Evolutionary conservation across 2,329 filamentous ascomycete genomes (phyloP), one percentile per base, ranked within the genome.

Genomic region (Trichoderma sp.): DNA sequence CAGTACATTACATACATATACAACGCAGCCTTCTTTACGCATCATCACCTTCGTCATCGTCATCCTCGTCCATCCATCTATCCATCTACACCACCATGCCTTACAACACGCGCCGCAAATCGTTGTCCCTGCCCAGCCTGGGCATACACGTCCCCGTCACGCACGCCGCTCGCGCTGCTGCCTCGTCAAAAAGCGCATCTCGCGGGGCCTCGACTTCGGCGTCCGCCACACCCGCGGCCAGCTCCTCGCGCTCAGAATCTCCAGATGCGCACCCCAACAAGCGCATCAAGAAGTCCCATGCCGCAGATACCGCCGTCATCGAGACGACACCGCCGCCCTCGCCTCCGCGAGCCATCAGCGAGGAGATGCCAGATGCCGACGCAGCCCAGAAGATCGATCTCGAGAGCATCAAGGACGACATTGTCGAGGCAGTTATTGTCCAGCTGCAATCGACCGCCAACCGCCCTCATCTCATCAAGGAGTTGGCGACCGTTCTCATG

Each of bases 21-120:
- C 54, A 28, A 55, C 54, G 34, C 51, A 64, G 26, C 34, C 46
- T 39, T 37, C 32, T 30, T 30, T 28, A 34, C 59, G 37, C 52
- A 30, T 46, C 37, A 24, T 34, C 18, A 18, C 26, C 39, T 18
- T n/a, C 52, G 32, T 66, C 55, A 58, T 58, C 55, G 30, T 58
- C 55, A 37, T 37, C 55, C 13, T 37, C 30, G 16, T 14, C 26
- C 3, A 34, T 34, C 32, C 14, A 14, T 11, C 11, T 0, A n/a
- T n/a, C n/a, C 1, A 34, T 34, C 32, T 8, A 59, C 54, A 59
- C 71, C 72, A 74, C 60, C 71, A 97, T 97, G 93, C 91, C 91
- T 78, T 97, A 97, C 86, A 97, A 97, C 82, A 98, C 95, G 74
- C 92, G 95, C 82, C 91, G 94, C 81, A 98, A 98, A 85, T 97